Base-by-base conservation (phyloP, 495 filamentous ascomycete genomes). In the Lasiosphaeria hispida region DNA sequence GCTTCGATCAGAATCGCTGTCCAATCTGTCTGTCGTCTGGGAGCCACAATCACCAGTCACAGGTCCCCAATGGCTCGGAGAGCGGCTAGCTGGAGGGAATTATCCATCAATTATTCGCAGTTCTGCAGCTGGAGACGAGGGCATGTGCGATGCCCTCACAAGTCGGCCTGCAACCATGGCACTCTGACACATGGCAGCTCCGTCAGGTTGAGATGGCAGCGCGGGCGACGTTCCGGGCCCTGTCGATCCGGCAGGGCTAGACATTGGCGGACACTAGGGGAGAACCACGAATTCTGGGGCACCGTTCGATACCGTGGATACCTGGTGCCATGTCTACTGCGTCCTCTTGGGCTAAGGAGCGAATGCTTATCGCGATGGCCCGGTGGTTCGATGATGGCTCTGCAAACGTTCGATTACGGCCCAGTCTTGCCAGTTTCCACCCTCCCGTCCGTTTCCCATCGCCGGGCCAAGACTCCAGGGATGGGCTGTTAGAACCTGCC, bases 271-370 rank as follows among this genome's bases (percentile, higher is more conserved):
- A 30, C 23, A 30, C 23, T 30, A 30, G 23, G 23, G 23, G 5
- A 30, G 2, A 30, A 30, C 23, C 23, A 30, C 23, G 23, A 30
- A 30, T 5, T 30, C 23, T 30, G 23, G 23, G 5, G 23, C 51
- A 59, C 58, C 64, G 54, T 63, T 66, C 63, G 65, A 68, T 68
- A 36, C 63, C 54, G 62, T 66, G 61, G 65, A 68, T 68, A 36
- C 63, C 54, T 68, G 57, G 55, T 49, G 41, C 55, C 59, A 62
- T 55, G 13, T 36, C 53, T 48, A 18, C 41, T 19, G 36, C 23
- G 38, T 43, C 39, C 59, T 54, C 14, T 55, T 45, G 40, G 57
- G 54, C 41, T 51, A 11, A 23, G 19, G 11, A n/a, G 37, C 9
- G 1, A 47, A 17, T 51, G 59, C 37, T 13, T 54, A 5, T 19